phyloP scores from a whole-genome alignment of 768 basidiomycete genomes.

The Suillus plorans region DNA sequence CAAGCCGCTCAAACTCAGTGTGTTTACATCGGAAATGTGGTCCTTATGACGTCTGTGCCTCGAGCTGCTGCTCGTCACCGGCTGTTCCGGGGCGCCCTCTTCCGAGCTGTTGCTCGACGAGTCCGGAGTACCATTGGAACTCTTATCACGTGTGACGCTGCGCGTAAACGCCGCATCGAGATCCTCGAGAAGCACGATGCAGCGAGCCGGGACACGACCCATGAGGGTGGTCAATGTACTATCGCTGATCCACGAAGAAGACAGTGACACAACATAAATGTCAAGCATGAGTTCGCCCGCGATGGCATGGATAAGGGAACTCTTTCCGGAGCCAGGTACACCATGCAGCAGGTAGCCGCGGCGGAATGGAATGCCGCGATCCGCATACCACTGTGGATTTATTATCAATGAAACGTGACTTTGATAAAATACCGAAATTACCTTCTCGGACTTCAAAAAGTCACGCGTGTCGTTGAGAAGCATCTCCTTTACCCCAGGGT shows the following conservation, averaged over 20 bases:
- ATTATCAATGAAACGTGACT: constrained; percentile 8
- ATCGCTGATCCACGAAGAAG: constrained; percentile 86
- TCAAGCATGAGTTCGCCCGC: constrained; percentile 89
- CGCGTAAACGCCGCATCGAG: constrained; percentile 87
- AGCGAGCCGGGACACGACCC: constrained; percentile 82
- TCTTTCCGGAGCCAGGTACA: constrained; percentile 85
- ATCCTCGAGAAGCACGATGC: constrained; percentile 88
- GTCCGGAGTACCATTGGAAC: constrained; percentile 45
- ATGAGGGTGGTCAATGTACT: constrained; percentile 82
- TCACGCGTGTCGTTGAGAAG: constrained; percentile 78
- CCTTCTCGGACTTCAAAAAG: constrained; percentile 83
- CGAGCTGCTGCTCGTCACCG: constrained; percentile 37
- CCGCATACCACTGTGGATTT: constrained; percentile 76
- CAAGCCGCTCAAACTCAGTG: constrained; percentile 76
- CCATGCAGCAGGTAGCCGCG: constrained; percentile 85
- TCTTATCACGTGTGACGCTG: constrained; percentile 65
- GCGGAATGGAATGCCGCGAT: constrained; percentile 89
- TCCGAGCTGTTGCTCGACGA: constrained; percentile 33
- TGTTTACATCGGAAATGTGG: constrained; percentile 74
- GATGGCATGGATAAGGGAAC: constrained; percentile 81
- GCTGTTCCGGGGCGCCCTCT: constrained; percentile 31
- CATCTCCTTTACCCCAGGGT: constrained; percentile 90
- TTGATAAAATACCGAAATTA: constrained; percentile 24
- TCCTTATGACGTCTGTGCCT: constrained; percentile 50
- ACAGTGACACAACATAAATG: constrained; percentile 88